Evolutionary conservation across 495 filamentous ascomycete genomes (phyloP), one percentile per base, ranked within the genome.

Genomic region (Haplographium delicatum): DNA sequence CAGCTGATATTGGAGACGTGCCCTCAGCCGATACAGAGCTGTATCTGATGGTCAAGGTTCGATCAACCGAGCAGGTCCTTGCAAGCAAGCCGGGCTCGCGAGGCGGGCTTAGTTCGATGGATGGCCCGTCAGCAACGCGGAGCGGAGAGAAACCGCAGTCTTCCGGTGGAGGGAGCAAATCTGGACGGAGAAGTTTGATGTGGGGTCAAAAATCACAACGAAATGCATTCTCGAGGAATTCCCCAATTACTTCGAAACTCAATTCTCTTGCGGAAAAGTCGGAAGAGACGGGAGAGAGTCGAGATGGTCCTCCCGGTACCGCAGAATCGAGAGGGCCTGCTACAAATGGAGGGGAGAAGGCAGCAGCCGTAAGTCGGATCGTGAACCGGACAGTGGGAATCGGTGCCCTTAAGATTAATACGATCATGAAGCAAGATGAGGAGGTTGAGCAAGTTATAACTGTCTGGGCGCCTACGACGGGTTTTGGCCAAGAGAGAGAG

Each of bases 41-140:
- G 23, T 97, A 84, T 61, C 72, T 97, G 1, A 81, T 96, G n/a
- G 85, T 90, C 44, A 86, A 86, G 52, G 78, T 96, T 23, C 80
- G 88, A 24, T 78, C 82, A 5, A 69, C 77, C 10, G 78, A 86
- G 51, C 70, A 76, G 33, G 65, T 81, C 3, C 41, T 65, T 7
- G 60, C 63, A 16, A 74, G 73, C 38, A 76, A 74, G 59, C 75
- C 23, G 61, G 69, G 44, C 1, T 60, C 57, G 2, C 45, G 60
- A n/a, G 34, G 44, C 18, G 51, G 54, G 8, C 24, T 27, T 11
- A 27, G 5, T n/a, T 46, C 46, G 1, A 18, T 54, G 45, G 54
- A 56, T 46, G 47, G 35, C 0, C 40, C 22, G 13, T 7, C 30
- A 6, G 26, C 39, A 2, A 41, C 31, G 13, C 28, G 28, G 23